These are phyloP conservation scores for Leishmania aethiopica DNA, from an alignment of 208 protist species.

Conservation along the genomic window DNA sequence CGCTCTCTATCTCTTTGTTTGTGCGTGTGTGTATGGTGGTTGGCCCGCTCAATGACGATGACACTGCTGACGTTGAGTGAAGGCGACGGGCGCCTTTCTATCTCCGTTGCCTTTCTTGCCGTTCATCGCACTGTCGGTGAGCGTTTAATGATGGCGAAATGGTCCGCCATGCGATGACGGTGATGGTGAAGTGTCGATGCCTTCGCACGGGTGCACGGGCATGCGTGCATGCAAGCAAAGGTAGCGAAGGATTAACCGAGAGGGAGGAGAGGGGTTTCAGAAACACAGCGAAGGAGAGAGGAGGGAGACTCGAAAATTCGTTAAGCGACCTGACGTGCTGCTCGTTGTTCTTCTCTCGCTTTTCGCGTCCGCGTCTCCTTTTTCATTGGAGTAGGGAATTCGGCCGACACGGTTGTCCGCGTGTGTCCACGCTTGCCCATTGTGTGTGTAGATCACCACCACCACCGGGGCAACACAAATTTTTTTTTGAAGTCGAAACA, in stretches of 20 bases:
- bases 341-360: neutral
- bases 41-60: neutral
- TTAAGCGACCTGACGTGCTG: neutral
- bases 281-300: neutral
- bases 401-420: neutral
- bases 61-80: neutral
- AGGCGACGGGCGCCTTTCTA: neutral
- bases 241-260: neutral
- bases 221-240: neutral
- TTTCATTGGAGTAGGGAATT: neutral
- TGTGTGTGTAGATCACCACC: neutral
- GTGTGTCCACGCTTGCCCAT: neutral
- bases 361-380: neutral
- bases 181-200: neutral
- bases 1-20: neutral
- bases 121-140: neutral
- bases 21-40: neutral
- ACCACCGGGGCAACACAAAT: neutral
- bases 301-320: neutral
- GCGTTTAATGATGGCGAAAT: neutral
- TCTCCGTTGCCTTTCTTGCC: neutral
- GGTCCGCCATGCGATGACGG: neutral
- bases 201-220: neutral
- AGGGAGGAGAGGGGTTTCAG: neutral
- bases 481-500: neutral